A percentile compares a stretch with the other conserved stretches of the same genome.
phyloP scores from a whole-genome alignment of 306 rosid species.

The Prunus fruticosa region DNA sequence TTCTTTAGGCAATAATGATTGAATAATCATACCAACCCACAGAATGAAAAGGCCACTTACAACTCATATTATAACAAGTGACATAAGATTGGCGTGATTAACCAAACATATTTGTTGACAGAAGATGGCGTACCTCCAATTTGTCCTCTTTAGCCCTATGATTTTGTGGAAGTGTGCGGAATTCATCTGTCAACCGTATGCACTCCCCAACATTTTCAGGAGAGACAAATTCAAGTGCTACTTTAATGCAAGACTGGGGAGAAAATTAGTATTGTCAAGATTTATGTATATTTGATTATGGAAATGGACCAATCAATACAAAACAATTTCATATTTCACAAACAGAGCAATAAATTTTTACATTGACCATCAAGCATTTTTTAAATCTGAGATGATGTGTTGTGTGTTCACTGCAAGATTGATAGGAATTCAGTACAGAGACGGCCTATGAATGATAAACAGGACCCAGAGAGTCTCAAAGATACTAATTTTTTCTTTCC shows the following conservation, averaged over 20 bases:
- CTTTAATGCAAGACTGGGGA: slow-evolving; percentile 73
- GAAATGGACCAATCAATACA: neutral
- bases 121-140: slow-evolving; percentile 51
- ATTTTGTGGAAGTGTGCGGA: slow-evolving; percentile 66
- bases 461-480: neutral
- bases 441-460: neutral
- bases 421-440: neutral
- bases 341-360: neutral
- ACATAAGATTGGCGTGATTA: neutral
- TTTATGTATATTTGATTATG: neutral
- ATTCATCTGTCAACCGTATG: slow-evolving; percentile 64
- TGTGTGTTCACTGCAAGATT: neutral
- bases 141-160: slow-evolving; percentile 73
- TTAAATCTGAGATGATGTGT: neutral
- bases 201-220: slow-evolving; percentile 85
- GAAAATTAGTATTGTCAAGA: neutral
- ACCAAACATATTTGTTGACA: neutral
- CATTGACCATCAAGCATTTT: neutral
- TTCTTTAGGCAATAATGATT: neutral
- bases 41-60: neutral
- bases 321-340: neutral
- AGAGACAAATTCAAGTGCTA: slow-evolving; percentile 79
- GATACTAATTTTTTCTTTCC: neutral
- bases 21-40: neutral
- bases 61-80: neutral